These are phyloP conservation scores for Cucumis sativus DNA, from an alignment of 306 rosid species.

Conservation along the genomic window Cucumber_9930_V3 NC_026660.2:14940501-14941000, in stretches of 20 bases:
- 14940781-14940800: conserved; percentile 38
- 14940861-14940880: not conserved
- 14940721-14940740: conserved; percentile 66
- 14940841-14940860: conserved; percentile 9
- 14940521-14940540: conserved; percentile 14
- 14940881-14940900: conserved; percentile 9
- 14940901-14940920: not conserved
- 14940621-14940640: conserved; percentile 40
- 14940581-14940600: conserved; percentile 33
- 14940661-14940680: conserved; percentile 49
- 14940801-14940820: conserved; percentile 69
- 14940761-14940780: conserved; percentile 52
- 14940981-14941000: not conserved
- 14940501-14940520: not conserved
- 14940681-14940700: conserved; percentile 54
- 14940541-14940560: conserved; percentile 41
- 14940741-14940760: conserved; percentile 64
- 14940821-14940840: conserved; percentile 44
- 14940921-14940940: conserved; percentile 6
- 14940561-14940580: conserved; percentile 18
- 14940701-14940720: conserved; percentile 45
- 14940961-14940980: not conserved
- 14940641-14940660: conserved; percentile 55
- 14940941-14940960: not conserved
- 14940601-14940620: conserved; percentile 55